Evolutionary conservation across 306 rosid species (phyloP).

Genomic region (Datisca glomerata): DNA sequence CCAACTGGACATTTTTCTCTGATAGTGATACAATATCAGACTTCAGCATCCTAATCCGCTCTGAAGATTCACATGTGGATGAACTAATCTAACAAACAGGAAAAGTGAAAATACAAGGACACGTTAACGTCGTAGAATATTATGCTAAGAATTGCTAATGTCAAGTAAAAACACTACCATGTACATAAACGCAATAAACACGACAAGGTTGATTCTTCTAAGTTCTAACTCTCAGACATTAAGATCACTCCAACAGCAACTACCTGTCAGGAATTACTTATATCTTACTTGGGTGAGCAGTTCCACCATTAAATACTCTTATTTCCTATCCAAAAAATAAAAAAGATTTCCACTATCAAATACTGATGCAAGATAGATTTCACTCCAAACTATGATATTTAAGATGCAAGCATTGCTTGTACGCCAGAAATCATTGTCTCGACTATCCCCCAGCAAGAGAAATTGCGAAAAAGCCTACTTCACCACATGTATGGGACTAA

Average conservation of each 20-base stretch:
- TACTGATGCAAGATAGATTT: no score
- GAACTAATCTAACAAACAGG: conserved; percentile 28
- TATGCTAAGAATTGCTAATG: background rate
- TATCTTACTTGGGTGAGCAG: no score
- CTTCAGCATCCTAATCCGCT: conserved; percentile 31
- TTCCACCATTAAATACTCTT: no score
- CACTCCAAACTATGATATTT: no score
- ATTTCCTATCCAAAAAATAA: no score
- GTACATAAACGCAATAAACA: background rate
- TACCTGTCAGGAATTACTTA: background rate
- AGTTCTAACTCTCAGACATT: background rate
- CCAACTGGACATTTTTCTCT: conserved; percentile 41
- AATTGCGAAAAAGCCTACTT: background rate
- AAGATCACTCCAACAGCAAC: background rate
- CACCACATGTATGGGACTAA: background rate
- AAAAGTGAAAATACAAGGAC: background rate
- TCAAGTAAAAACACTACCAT: background rate
- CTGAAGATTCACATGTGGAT: conserved; percentile 43
- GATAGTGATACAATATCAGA: conserved; percentile 30
- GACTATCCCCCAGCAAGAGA: background rate
- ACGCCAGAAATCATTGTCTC: no score
- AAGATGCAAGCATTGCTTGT: no score
- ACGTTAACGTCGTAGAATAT: background rate
- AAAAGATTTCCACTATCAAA: no score
- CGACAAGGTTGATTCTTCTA: no score